Conservation (phyloP, 2,329 filamentous ascomycete genomes). For the Xylariales sp. region DNA sequence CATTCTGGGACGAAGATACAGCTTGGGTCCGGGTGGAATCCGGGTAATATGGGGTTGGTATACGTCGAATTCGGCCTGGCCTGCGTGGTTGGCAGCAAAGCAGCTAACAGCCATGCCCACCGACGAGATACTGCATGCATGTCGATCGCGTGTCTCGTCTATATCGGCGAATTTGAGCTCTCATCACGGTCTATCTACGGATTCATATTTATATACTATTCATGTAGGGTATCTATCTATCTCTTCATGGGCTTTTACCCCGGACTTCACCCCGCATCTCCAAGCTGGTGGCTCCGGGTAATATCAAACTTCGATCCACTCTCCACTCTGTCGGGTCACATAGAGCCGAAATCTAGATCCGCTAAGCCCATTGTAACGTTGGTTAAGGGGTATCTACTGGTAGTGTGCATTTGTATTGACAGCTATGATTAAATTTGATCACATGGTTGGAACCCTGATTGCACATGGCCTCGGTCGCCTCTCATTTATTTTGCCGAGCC, state of each 20-base stretch:
- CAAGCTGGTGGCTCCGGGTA: conserved; percentile 22
- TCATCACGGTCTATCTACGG: background rate
- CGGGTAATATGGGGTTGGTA: conserved; percentile 59
- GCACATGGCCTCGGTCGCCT: conserved; percentile 17
- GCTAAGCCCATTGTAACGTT: background rate
- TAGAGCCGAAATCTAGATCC: conserved; percentile 20
- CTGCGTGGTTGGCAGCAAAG: conserved; percentile 17
- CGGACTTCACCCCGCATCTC: conserved; percentile 31
- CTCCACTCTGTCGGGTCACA: conserved; percentile 25
- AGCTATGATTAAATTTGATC: background rate
- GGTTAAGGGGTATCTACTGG: background rate
- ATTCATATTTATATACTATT: conserved; percentile 12
- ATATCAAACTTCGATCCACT: conserved; percentile 22
- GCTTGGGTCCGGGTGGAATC: conserved; percentile 59
- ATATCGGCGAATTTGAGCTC: background rate
- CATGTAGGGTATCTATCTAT: background rate
- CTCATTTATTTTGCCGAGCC: conserved; percentile 30
- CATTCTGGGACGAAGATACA: conserved; percentile 55
- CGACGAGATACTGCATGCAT: conserved; percentile 11
- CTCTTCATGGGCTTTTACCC: background rate
- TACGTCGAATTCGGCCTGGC: conserved; percentile 46
- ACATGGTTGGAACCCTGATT: background rate
- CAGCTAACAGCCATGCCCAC: conserved; percentile 19
- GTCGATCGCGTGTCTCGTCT: background rate
- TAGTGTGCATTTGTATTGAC: conserved; percentile 10